Evolutionary conservation across 1,284 basidiomycete genomes (phyloP).

Genomic region (Erythrobasidium hasegawianum): DNA sequence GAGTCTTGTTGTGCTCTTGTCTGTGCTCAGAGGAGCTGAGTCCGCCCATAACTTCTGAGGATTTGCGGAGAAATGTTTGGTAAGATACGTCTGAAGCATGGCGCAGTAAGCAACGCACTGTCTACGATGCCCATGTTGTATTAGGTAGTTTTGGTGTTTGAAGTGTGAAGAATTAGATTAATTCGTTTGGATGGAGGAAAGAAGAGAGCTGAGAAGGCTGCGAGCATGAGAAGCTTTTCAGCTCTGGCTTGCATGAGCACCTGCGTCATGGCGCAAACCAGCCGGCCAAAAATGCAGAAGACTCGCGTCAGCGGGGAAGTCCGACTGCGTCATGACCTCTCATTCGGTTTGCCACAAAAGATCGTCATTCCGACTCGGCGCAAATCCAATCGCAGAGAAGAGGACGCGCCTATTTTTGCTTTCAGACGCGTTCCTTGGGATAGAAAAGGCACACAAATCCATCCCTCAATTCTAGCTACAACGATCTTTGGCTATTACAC

Average conservation of each 20-base stretch:
- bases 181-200: not conserved
- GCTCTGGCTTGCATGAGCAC: too few species aligned
- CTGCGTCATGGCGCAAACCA: too few species aligned
- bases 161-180: not conserved
- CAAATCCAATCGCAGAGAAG: too few species aligned
- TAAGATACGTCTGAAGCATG: not conserved
- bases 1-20: not conserved
- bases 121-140: constrained; percentile 7
- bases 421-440: too few species aligned
- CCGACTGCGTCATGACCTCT: too few species aligned
- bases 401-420: too few species aligned
- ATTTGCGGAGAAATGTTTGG: not conserved
- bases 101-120: not conserved
- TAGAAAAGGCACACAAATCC: not conserved
- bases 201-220: not conserved
- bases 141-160: not conserved
- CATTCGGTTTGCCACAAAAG: too few species aligned
- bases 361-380: too few species aligned
- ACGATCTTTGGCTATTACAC: not conserved
- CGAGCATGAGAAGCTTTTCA: not conserved
- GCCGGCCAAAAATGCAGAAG: too few species aligned
- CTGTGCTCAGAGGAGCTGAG: not conserved
- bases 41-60: not conserved
- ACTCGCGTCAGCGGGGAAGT: too few species aligned
- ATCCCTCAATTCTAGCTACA: not conserved